phyloP scores from a whole-genome alignment of 2,329 filamentous ascomycete genomes.

The Biscogniauxia mediterranea region DNA sequence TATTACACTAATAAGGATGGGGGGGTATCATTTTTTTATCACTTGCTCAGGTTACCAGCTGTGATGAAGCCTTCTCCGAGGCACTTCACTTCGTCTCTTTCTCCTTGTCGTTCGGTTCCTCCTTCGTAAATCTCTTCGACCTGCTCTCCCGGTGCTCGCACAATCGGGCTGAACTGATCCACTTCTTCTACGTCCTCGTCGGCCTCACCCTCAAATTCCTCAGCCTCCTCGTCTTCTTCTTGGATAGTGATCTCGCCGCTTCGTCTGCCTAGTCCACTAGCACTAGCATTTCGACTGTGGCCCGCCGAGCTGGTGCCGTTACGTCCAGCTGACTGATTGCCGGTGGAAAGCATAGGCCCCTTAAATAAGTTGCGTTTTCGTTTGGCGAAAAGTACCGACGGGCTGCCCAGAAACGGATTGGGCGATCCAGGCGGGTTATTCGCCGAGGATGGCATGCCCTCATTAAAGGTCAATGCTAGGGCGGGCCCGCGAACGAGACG shows the following conservation, averaged over 20 bases:
- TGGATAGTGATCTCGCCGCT: constrained; percentile 75
- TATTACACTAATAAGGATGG: neutral
- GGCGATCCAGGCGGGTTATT: constrained; percentile 50
- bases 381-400: constrained; percentile 70
- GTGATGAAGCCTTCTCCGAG: neutral
- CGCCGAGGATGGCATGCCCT: constrained; percentile 48
- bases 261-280: constrained; percentile 60
- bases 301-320: constrained; percentile 33
- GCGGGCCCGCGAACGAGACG: constrained; percentile 69
- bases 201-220: constrained; percentile 27
- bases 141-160: constrained; percentile 29
- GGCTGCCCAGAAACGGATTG: constrained; percentile 56
- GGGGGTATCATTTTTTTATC: neutral
- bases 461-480: constrained; percentile 55
- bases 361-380: constrained; percentile 81
- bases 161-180: constrained; percentile 35
- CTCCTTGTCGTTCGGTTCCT: constrained; percentile 10
- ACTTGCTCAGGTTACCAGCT: neutral
- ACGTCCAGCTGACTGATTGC: constrained; percentile 34
- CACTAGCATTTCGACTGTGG: constrained; percentile 58
- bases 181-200: constrained; percentile 35
- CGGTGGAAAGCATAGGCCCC: constrained; percentile 66
- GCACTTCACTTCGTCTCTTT: neutral
- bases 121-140: constrained; percentile 35
- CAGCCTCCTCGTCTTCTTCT: constrained; percentile 59